A percentile compares a stretch with the other conserved stretches of the same genome.
These are phyloP conservation scores for Colletotrichum cordylinicola DNA, from an alignment of 2,329 filamentous ascomycete species.

Conservation along the genomic window DNA sequence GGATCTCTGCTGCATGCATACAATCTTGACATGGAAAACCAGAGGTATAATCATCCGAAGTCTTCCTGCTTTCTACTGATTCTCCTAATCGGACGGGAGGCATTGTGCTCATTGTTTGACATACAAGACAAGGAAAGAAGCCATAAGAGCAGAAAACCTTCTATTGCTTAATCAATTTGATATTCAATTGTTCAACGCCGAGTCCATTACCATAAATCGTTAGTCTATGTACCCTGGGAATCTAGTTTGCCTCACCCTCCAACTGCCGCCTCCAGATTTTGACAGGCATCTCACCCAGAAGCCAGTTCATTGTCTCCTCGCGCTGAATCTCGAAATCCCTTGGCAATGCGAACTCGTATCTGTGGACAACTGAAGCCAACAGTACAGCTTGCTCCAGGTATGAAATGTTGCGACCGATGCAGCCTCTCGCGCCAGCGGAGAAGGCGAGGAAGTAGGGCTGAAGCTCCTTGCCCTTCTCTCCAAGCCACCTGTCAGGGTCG, in stretches of 20 bases:
- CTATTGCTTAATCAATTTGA: background rate
- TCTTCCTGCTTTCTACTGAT: background rate
- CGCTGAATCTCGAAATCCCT: constrained; percentile 6
- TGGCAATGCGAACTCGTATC: constrained; percentile 43
- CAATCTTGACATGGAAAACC: background rate
- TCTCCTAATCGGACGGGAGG: background rate
- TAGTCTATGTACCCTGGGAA: background rate
- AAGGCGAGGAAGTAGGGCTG: constrained; percentile 46
- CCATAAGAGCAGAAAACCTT: background rate
- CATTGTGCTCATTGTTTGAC: background rate
- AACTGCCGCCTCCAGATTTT: constrained; percentile 11
- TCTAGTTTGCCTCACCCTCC: background rate
- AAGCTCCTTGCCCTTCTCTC: constrained; percentile 41
- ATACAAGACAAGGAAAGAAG: background rate
- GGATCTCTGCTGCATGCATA: too few relatives aligned
- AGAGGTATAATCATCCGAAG: too few relatives aligned
- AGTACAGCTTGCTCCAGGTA: constrained; percentile 52
- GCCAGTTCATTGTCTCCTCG: constrained; percentile 15
- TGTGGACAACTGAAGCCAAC: constrained; percentile 45
- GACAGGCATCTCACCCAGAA: constrained; percentile 16
- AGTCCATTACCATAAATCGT: background rate
- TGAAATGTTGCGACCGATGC: constrained; percentile 36
- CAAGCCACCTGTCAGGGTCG: constrained; percentile 41
- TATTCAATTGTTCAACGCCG: background rate
- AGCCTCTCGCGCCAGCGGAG: constrained; percentile 26